These are phyloP conservation scores for Fusarium lateritium DNA, from an alignment of 2,329 filamentous ascomycete species.

Conservation along the genomic window DNA sequence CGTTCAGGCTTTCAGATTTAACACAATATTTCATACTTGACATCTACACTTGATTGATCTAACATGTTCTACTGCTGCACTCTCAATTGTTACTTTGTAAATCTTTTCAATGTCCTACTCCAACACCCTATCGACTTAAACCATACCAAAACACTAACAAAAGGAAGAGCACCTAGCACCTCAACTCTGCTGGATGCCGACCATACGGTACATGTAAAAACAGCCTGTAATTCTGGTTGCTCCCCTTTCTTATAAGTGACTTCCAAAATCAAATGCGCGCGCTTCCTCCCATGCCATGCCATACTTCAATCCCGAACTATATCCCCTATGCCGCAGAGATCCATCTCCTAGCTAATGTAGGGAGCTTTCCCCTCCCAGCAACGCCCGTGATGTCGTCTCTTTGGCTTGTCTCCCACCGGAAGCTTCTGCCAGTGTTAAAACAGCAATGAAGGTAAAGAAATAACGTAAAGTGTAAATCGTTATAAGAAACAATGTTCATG, in stretches of 20 bases:
- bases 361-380: conserved; percentile 41
- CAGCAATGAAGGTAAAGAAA: conserved; percentile 44
- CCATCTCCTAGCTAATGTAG: conserved; percentile 34
- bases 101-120: conserved; percentile 47
- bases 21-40: too few species aligned
- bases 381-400: conserved; percentile 38
- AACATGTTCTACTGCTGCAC: neutral
- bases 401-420: conserved; percentile 38
- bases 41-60: neutral
- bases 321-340: conserved; percentile 38
- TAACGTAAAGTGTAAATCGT: conserved; percentile 52
- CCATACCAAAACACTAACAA: conserved; percentile 49
- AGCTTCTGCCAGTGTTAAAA: conserved; percentile 44
- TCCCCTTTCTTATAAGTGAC: conserved; percentile 47
- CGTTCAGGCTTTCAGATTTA: too few species aligned
- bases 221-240: conserved; percentile 37
- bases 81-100: conserved; percentile 31
- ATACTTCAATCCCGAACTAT: conserved; percentile 39
- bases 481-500: conserved; percentile 57
- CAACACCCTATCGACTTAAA: conserved; percentile 47
- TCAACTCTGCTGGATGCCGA: conserved; percentile 38
- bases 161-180: conserved; percentile 40
- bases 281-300: conserved; percentile 47
- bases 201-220: conserved; percentile 42
- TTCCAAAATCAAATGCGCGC: conserved; percentile 43